A percentile compares a stretch with the other conserved stretches of the same genome.
Evolutionary conservation across 2,329 filamentous ascomycete species (phyloP).

Genomic region (Aspergillus calidoustus): DNA sequence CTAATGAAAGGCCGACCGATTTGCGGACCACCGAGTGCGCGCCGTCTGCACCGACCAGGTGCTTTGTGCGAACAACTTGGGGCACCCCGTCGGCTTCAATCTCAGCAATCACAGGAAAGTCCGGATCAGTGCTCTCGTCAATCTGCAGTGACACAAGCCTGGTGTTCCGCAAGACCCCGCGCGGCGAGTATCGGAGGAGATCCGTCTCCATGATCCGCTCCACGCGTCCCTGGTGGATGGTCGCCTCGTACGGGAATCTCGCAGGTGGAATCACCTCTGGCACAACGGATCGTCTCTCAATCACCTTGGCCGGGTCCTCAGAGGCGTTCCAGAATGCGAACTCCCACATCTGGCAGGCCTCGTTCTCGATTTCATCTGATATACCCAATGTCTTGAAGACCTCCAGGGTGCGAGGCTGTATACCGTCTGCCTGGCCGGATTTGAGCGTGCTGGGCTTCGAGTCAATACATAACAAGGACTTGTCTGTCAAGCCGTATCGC

Average conservation of each 20-base stretch:
- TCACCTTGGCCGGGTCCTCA: conserved; percentile 53
- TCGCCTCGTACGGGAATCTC: conserved; percentile 70
- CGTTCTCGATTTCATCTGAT: conserved; percentile 40
- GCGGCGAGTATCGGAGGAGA: conserved; percentile 63
- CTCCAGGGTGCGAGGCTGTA: conserved; percentile 49
- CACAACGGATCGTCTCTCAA: conserved; percentile 62
- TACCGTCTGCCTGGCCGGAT: conserved; percentile 48
- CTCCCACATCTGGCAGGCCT: conserved; percentile 54
- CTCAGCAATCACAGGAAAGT: conserved; percentile 19
- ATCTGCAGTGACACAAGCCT: conserved; percentile 49
- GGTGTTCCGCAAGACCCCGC: conserved; percentile 65
- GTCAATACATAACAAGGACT: conserved; percentile 42
- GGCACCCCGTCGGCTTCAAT: conserved; percentile 32
- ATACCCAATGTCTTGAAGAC: conserved; percentile 47
- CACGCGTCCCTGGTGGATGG: conserved; percentile 72
- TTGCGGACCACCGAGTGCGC: conserved; percentile 65
- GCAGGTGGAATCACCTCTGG: conserved; percentile 64
- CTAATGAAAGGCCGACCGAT: conserved; percentile 54
- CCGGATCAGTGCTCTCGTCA: too few species aligned
- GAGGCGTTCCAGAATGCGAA: conserved; percentile 70
- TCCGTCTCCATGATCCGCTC: conserved; percentile 71
- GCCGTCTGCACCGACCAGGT: conserved; percentile 51
- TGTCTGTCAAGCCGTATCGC: too few species aligned
- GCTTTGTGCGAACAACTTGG: conserved; percentile 64
- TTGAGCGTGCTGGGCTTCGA: conserved; percentile 41